Evolutionary conservation across 106 monocot species (phyloP).

Genomic region (Hemerocallis citrina): DNA sequence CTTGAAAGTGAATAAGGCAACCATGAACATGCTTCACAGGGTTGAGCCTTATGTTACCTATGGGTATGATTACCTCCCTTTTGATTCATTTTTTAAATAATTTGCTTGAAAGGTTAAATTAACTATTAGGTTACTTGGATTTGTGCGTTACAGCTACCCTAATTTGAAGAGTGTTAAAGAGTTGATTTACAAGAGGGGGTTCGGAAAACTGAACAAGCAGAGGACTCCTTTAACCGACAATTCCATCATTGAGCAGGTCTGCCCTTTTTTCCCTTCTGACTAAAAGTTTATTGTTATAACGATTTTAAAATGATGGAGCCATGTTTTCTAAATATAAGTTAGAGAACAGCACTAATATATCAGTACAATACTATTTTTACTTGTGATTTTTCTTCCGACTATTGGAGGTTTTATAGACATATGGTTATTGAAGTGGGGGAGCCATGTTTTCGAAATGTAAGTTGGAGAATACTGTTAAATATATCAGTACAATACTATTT

Average conservation of each 20-base stretch:
- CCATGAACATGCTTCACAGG: slow-evolving; percentile 20
- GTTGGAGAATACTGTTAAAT: too few relatives aligned
- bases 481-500: too few relatives aligned
- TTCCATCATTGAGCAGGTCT: slow-evolving; percentile 39
- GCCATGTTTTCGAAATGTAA: too few relatives aligned
- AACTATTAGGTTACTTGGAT: neutral
- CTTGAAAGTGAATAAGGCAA: slow-evolving; percentile 22
- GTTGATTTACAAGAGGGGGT: slow-evolving; percentile 47
- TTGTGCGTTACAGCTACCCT: slow-evolving; percentile 22
- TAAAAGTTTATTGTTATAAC: neutral
- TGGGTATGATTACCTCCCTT: slow-evolving; percentile 1
- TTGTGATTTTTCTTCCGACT: too few relatives aligned
- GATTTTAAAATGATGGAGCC: too few relatives aligned
- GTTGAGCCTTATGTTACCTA: slow-evolving; percentile 26
- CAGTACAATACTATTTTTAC: too few relatives aligned
- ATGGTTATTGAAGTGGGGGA: too few relatives aligned
- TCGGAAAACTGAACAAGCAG: slow-evolving; percentile 41
- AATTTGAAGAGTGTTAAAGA: slow-evolving; percentile 43
- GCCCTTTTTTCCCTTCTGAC: neutral
- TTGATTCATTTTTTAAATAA: neutral
- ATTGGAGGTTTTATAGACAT: too few relatives aligned
- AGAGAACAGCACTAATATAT: too few relatives aligned
- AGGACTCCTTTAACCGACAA: slow-evolving; percentile 37
- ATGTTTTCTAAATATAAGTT: too few relatives aligned
- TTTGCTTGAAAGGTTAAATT: neutral